Base-by-base conservation (phyloP, 1,284 basidiomycete genomes). In the Trametes pubescens region DNA sequence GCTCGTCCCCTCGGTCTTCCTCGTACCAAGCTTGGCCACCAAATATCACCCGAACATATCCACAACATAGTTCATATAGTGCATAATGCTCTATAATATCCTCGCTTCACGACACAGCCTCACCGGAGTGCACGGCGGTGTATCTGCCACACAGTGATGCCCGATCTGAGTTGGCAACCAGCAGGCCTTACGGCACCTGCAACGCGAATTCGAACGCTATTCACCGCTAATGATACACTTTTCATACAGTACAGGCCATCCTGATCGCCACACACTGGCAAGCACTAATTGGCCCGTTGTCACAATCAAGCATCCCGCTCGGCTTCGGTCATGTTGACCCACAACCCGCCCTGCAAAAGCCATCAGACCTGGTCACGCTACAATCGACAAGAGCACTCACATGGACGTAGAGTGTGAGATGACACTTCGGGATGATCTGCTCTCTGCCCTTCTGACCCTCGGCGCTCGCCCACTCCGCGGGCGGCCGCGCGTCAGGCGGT, bases 251-350 rank as follows among this genome's bases (percentile, higher is more conserved):
- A 32, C 29, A n/a, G 29, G 29, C 8, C 29, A 32, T 8, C 29
- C 8, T 32, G 29, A 8, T n/a, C 49, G 22, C 18, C 46, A 59
- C 43, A 44, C 55, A 51, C 37, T 38, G 14, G 11, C 37, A 13
- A 32, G 29, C 29, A 32, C 29, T 8, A 32, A 8, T 32, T 32
- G 29, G 29, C 29, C 29, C 29, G 29, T 32, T 3, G 29, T 38
- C 34, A 10, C 51, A 40, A 13, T 69, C 62, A 24, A 61, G 49
- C 58, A 34, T 60, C 57, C 51, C 47, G 49, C 51, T 64, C 65
- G 9, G 67, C 71, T 54, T 75, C 72, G 13, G 61, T 51, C 71
- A 75, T 72, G 53, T 68, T 69, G 21, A 74, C 66, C 73, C 73
- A 74, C 51, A 75, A 43, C 2, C 73, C 73, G 24, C 73, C 73